Evolutionary conservation across 352 stramenopile genomes (phyloP).

Genomic region (Phytophthora podocarpi): DNA sequence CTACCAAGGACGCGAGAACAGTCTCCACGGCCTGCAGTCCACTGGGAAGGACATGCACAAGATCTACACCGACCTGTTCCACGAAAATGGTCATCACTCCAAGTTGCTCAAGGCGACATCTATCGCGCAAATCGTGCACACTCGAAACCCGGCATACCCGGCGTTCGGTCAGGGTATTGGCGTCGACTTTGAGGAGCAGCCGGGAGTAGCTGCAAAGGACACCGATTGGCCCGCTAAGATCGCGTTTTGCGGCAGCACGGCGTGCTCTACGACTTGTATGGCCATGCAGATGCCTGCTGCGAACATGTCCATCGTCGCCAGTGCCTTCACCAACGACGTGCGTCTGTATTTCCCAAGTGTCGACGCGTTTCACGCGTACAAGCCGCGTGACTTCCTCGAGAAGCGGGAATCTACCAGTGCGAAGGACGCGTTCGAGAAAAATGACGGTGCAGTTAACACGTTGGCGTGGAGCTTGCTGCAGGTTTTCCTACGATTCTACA

Average conservation of each 20-base stretch:
- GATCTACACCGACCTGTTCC: conserved; percentile 67
- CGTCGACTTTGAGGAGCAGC: conserved; percentile 40
- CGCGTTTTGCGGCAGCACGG: conserved; percentile 53
- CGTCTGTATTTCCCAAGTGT: conserved; percentile 42
- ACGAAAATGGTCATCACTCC: conserved; percentile 40
- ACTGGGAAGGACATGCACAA: conserved; percentile 65
- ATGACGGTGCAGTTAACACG: conserved; percentile 36
- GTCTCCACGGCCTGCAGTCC: conserved; percentile 48
- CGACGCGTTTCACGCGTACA: conserved; percentile 47
- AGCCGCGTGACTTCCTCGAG: conserved; percentile 36
- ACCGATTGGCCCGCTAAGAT: conserved; percentile 45
- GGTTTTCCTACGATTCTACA: conserved; percentile 36
- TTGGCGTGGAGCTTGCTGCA: conserved; percentile 42
- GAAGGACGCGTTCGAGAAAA: conserved; percentile 29
- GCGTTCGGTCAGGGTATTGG: conserved; percentile 51
- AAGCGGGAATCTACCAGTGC: conserved; percentile 15
- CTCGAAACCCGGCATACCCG: conserved; percentile 40
- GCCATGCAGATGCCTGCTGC: conserved; percentile 46
- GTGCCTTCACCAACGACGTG: conserved; percentile 56
- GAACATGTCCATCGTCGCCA: conserved; percentile 51
- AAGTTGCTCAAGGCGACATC: conserved; percentile 50
- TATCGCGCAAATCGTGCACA: conserved; percentile 50
- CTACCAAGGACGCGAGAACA: conserved; percentile 43
- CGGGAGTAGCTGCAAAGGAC: neutral
- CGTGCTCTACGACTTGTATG: conserved; percentile 63